Evolutionary conservation across 176 grass and related monocot species (phyloP).

Genomic region (Phoenix dactylifera): DNA sequence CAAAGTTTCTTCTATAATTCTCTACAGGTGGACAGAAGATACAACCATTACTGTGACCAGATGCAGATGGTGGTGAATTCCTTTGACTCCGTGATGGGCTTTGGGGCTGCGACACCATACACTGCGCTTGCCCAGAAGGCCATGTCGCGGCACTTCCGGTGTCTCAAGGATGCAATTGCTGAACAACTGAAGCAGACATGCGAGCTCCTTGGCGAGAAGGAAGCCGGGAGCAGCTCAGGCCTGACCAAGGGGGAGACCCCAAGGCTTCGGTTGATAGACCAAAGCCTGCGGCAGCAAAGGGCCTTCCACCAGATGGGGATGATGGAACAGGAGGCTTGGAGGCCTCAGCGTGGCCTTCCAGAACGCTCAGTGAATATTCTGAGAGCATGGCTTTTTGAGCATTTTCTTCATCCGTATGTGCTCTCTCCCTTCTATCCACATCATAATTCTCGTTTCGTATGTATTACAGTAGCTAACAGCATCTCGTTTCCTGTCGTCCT

Average conservation of each 20-base stretch:
- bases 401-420: slow-evolving; percentile 98
- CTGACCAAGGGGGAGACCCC: slow-evolving; percentile 96
- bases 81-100: slow-evolving; percentile 99
- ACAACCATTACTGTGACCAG: slow-evolving; percentile 99
- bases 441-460: no score
- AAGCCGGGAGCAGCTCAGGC: slow-evolving; percentile 58
- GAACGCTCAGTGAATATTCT: slow-evolving; percentile 85
- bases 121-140: slow-evolving; percentile 96
- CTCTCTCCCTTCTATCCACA: no score
- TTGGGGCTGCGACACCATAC: slow-evolving; percentile 89
- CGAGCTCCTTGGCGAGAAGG: slow-evolving; percentile 86
- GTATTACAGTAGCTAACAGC: no score
- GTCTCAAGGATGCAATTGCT: slow-evolving; percentile 86
- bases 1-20: slow-evolving; percentile 1
- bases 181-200: slow-evolving; percentile 58
- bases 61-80: slow-evolving; percentile 99
- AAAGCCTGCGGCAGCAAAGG: slow-evolving; percentile 83
- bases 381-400: slow-evolving; percentile 93
- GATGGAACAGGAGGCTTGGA: slow-evolving; percentile 98
- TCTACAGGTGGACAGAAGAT: slow-evolving; percentile 86
- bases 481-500: no score
- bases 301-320: slow-evolving; percentile 99
- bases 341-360: slow-evolving; percentile 90
- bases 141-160: slow-evolving; percentile 98
- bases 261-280: slow-evolving; percentile 76